A percentile compares a stretch with the other conserved stretches of the same genome.
These are phyloP conservation scores for Hyaloraphidium curvatum DNA, from an alignment of 192 early-diverging fungal species.

Conservation along the genomic window DNA sequence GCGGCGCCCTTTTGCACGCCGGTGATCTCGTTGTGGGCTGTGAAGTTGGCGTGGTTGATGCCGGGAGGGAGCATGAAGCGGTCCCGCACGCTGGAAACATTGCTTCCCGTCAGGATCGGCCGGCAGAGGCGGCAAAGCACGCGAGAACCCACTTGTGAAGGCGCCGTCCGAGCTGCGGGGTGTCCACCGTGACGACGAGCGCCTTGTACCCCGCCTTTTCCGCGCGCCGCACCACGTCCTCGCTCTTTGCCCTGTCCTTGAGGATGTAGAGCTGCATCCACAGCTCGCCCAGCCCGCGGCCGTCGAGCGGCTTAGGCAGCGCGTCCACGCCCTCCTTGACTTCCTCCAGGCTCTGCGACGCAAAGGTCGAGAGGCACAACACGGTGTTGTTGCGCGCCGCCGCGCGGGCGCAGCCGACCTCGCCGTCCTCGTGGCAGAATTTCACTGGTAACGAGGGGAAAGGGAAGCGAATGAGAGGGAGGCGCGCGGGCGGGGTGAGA, in stretches of 20 bases:
- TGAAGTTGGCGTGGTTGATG: conserved; percentile 44
- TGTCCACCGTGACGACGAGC: conserved; percentile 36
- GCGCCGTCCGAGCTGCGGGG: conserved; percentile 32
- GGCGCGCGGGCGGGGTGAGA: conserved; percentile 30
- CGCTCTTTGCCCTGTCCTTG: conserved; percentile 38
- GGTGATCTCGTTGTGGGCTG: no score
- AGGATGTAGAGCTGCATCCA: conserved; percentile 80
- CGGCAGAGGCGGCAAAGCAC: no score
- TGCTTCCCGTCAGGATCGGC: no score
- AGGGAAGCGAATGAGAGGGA: background rate
- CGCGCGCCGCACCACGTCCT: conserved; percentile 44
- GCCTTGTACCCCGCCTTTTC: conserved; percentile 60
- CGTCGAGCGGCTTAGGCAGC: background rate
- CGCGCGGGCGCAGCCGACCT: conserved; percentile 39
- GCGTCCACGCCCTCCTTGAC: conserved; percentile 21
- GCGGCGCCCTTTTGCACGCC: no score
- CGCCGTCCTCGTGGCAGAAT: conserved; percentile 21
- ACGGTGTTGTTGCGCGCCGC: conserved; percentile 18
- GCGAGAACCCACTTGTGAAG: no score
- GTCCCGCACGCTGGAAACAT: conserved; percentile 31
- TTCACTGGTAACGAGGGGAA: background rate
- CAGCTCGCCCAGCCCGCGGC: background rate
- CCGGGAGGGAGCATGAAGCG: conserved; percentile 37
- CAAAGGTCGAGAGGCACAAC: conserved; percentile 42
- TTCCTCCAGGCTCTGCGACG: conserved; percentile 42